These are phyloP conservation scores for Jamesozyma jinghongensis DNA, from an alignment of 805 yeast genomes.

Conservation along the genomic window DNA sequence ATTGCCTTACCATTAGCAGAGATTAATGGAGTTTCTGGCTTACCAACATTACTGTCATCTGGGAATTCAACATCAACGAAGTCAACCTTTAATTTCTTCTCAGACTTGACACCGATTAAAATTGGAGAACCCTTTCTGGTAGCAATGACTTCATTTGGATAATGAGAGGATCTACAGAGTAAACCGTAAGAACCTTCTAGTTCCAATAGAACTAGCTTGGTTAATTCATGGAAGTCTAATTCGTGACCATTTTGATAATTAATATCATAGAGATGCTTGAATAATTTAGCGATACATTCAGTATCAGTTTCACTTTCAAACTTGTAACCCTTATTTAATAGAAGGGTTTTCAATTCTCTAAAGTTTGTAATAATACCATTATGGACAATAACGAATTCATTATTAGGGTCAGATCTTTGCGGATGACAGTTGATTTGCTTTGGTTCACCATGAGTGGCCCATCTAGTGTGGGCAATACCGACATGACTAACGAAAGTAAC, in stretches of 20 bases:
- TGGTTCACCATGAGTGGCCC: conserved; percentile 99
- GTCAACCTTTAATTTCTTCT: conserved; percentile 90
- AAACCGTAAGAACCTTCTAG: conserved; percentile 97
- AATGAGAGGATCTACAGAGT: conserved; percentile 82
- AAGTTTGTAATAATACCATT: conserved; percentile 97
- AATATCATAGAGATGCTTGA: conserved; percentile 81
- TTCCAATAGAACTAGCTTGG: conserved; percentile 85
- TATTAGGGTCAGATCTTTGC: conserved; percentile 73
- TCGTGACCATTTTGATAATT: conserved; percentile 62
- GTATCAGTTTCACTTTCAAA: conserved; percentile 96
- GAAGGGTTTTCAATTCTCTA: conserved; percentile 78
- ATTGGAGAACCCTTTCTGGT: conserved; percentile 98
- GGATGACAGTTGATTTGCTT: conserved; percentile 86
- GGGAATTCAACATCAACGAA: conserved; percentile 98
- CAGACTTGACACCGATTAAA: conserved; percentile 94
- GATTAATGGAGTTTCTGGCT: conserved; percentile 25
- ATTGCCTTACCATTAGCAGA: conserved; percentile 15
- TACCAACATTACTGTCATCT: conserved; percentile 39
- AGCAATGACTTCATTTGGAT: conserved; percentile 92
- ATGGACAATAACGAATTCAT: conserved; percentile 89
- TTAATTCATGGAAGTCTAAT: conserved; percentile 81
- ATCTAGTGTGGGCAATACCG: conserved; percentile 98
- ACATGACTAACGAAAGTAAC: conserved; percentile 73
- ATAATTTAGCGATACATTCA: conserved; percentile 93
- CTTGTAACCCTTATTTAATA: conserved; percentile 64